phyloP scores from a whole-genome alignment of 306 rosid species.

The Canavalia ensiformis region DNA sequence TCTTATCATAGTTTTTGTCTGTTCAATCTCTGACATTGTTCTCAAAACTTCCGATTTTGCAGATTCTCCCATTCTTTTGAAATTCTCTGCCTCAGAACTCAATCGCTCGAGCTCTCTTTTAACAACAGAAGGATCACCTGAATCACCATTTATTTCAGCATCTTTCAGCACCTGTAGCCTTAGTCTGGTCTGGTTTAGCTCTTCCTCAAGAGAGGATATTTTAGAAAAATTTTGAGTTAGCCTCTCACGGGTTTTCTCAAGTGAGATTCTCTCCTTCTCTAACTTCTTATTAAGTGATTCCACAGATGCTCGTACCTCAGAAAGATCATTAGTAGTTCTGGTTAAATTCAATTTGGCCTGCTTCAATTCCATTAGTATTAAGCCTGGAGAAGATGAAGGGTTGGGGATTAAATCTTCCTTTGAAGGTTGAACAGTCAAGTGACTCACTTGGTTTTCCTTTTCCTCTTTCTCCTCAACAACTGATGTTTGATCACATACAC shows the following conservation, averaged over 20 bases:
- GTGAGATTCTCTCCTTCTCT: conserved; percentile 77
- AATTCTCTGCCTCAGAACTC: conserved; percentile 73
- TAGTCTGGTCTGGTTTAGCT: conserved; percentile 69
- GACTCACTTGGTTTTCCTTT: conserved; percentile 36
- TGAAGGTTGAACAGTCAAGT: conserved; percentile 13
- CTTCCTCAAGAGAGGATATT: conserved; percentile 79
- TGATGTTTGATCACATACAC: conserved; percentile 19
- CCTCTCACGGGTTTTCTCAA: conserved; percentile 80
- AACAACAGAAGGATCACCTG: conserved; percentile 60
- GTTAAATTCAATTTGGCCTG: conserved; percentile 89
- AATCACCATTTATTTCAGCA: conserved; percentile 61
- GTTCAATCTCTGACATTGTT: conserved; percentile 78
- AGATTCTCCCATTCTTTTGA: conserved; percentile 74
- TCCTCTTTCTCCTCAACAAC: conserved; percentile 35
- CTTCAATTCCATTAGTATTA: conserved; percentile 74
- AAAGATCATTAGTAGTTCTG: conserved; percentile 74
- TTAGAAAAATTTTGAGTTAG: conserved; percentile 67
- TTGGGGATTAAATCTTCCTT: conserved; percentile 42
- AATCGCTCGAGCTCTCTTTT: conserved; percentile 71
- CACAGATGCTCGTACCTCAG: conserved; percentile 75
- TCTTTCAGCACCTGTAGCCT: conserved; percentile 67
- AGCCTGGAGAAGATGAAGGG: conserved; percentile 45
- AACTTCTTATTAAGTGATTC: conserved; percentile 70
- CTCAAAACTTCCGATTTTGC: conserved; percentile 66
- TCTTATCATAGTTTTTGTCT: conserved; percentile 69